Base-by-base conservation (phyloP, 352 stramenopile species). In the Phytophthora crassamura region DNA sequence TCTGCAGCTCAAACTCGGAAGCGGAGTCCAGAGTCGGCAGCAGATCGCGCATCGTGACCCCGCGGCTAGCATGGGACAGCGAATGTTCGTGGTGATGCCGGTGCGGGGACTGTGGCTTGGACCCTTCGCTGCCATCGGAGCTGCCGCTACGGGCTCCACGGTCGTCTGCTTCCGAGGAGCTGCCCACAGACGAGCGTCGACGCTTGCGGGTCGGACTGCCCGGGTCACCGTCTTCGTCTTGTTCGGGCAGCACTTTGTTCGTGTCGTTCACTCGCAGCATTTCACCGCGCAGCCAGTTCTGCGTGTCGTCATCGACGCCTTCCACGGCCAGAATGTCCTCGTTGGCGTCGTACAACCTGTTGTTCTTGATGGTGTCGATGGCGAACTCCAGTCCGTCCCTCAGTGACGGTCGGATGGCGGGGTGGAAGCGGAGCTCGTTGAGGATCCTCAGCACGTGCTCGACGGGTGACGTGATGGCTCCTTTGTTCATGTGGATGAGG, bases 301-400 rank as follows among this genome's bases (percentile, higher is more conserved):
- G 85, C 30, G 85, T 96, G 55, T 94, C 86, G 6, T 89, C 40
- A 58, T 95, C 87, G 4, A 96, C 80, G 18, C 78, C 86, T 54
- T 89, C 78, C 16, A 74, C 86, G 16, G 78, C 71, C 11, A 92
- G 55, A 15, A 93, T 59, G 7, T 90, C 82, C 41, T 91, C 86
- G 40, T 88, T 89, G 4, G 84, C 87, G 42, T 94, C 84, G 58
- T 96, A 95, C 9, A 96, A 59, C 4, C 81, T 78, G 53, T 95
- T 95, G 63, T 90, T 92, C 58, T 94, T 94, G 69, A 96, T 94
- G 6, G 77, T 77, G 51, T 96, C 84, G 34, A 95, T 94, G 6
- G 86, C 79, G 43, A 92, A 94, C 20, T 93, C 84, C 40, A 96
- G 59, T 15, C 92, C 86, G 32, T 81, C 69, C 35, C 82, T 71